Conservation (phyloP, 1,284 basidiomycete genomes). For the Entoloma clypeatum region DNA sequence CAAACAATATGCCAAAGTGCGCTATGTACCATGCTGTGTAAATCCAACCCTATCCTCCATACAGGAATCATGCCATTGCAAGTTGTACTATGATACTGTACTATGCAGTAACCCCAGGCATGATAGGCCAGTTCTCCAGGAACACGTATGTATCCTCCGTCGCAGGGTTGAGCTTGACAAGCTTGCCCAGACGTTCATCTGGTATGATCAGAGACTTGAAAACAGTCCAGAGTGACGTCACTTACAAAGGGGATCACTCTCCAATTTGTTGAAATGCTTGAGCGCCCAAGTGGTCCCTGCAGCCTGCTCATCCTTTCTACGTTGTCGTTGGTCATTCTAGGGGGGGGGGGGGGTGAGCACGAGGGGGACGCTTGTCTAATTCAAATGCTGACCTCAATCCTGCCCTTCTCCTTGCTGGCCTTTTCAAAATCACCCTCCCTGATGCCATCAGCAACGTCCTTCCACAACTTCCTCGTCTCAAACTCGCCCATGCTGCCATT, state of each 20-base stretch:
- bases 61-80: no score
- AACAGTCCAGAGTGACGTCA: slow-evolving; percentile 14
- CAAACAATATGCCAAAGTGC: no score
- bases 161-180: slow-evolving; percentile 52
- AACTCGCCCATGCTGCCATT: slow-evolving; percentile 68
- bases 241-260: slow-evolving; percentile 70
- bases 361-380: background rate
- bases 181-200: slow-evolving; percentile 61
- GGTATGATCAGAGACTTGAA: background rate
- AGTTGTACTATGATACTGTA: no score
- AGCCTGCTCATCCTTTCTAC: slow-evolving; percentile 79
- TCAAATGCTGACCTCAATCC: slow-evolving; percentile 70
- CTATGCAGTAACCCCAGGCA: slow-evolving; percentile 3
- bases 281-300: slow-evolving; percentile 72
- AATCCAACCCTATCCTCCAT: no score
- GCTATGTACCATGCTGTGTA: no score
- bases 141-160: slow-evolving; percentile 69
- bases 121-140: slow-evolving; percentile 49
- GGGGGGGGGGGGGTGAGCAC: background rate
- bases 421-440: slow-evolving; percentile 86
- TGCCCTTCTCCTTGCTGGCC: slow-evolving; percentile 87
- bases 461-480: slow-evolving; percentile 89
- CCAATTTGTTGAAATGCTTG: slow-evolving; percentile 71
- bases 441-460: slow-evolving; percentile 87
- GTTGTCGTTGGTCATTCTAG: slow-evolving; percentile 91